These are phyloP conservation scores for Heracleum sosnowskyi DNA, from an alignment of 129 eudicot genomes.

Conservation along the genomic window DNA sequence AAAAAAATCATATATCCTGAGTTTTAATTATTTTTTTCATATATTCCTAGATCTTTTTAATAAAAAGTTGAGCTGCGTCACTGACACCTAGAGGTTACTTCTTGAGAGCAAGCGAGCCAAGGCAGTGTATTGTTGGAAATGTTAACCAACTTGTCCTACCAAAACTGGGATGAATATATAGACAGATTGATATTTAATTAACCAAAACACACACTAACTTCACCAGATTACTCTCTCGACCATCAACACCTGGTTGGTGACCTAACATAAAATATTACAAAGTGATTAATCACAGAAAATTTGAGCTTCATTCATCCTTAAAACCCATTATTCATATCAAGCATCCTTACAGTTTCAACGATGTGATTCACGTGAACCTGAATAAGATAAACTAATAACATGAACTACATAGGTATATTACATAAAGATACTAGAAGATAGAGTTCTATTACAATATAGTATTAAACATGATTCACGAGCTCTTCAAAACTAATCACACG, in stretches of 20 bases:
- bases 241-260: constrained; percentile 20
- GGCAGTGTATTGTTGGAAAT: no score
- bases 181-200: no score
- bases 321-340: not conserved
- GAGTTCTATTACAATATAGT: not conserved
- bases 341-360: not conserved
- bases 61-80: no score
- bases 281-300: not conserved
- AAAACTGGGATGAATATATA: no score
- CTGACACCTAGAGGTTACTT: no score
- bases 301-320: not conserved
- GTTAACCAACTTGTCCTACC: no score
- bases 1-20: no score
- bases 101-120: no score
- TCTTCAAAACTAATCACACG: not conserved
- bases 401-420: not conserved
- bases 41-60: no score
- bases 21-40: no score
- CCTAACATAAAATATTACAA: constrained; percentile 18
- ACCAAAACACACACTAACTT: no score
- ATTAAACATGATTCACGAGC: not conserved
- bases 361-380: not conserved
- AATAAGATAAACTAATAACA: not conserved
- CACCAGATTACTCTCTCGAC: not conserved
- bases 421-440: not conserved